These are phyloP conservation scores for Amaranthus palmeri DNA, from an alignment of 148 eudicot genomes.

Conservation along the genomic window DNA sequence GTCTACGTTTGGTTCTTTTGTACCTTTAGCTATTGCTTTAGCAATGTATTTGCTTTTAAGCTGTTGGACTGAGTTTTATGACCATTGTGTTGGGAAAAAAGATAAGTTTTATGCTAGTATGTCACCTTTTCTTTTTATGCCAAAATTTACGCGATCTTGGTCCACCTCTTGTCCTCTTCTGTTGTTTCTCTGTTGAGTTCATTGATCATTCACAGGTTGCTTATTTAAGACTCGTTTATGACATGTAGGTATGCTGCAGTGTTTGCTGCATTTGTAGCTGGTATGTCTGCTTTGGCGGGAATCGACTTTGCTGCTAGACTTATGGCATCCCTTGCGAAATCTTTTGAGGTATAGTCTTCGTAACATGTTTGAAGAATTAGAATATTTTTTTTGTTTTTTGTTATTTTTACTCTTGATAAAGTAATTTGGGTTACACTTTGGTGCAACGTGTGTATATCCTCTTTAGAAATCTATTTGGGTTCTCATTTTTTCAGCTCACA, in stretches of 20 bases:
- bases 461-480: not conserved
- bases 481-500: not conserved
- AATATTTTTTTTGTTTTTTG: not conserved
- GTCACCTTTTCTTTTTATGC: not conserved
- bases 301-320: slow-evolving; percentile 96
- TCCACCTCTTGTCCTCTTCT: not conserved
- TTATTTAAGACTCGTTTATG: slow-evolving; percentile 19
- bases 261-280: slow-evolving; percentile 92
- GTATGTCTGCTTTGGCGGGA: slow-evolving; percentile 79
- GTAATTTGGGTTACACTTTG: not conserved
- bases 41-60: not conserved
- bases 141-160: not conserved
- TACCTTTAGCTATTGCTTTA: not conserved
- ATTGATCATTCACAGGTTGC: not conserved
- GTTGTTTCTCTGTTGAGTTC: not conserved
- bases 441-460: not conserved
- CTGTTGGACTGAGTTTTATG: not conserved
- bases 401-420: not conserved
- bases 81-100: not conserved
- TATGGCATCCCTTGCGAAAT: slow-evolving; percentile 70
- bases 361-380: slow-evolving; percentile 5
- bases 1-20: not conserved
- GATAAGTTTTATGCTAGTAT: not conserved
- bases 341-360: slow-evolving; percentile 59
- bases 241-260: slow-evolving; percentile 79